phyloP scores from a whole-genome alignment of 345 rosid species.

The Clausena lansium region DNA sequence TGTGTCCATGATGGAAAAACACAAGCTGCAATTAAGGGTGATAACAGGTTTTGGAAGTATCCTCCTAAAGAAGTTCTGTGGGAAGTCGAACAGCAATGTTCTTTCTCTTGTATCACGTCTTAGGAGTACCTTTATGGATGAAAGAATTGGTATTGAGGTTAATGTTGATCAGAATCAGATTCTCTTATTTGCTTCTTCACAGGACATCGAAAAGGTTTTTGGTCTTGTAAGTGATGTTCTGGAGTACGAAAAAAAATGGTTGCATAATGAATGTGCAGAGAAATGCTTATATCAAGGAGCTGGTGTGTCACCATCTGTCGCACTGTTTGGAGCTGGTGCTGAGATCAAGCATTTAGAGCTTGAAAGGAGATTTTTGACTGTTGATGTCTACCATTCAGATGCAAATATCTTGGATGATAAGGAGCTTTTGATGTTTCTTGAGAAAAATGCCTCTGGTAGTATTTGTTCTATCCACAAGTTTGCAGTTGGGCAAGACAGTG shows the following conservation, averaged over 20 bases:
- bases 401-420: slow-evolving; percentile 49
- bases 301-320: slow-evolving; percentile 53
- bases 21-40: slow-evolving; percentile 52
- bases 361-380: slow-evolving; percentile 57
- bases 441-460: slow-evolving; percentile 51
- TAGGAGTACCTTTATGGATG: slow-evolving; percentile 52
- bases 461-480: slow-evolving; percentile 60
- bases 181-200: slow-evolving; percentile 51
- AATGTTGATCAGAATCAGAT: slow-evolving; percentile 63
- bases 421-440: slow-evolving; percentile 65
- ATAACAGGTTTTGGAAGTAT: slow-evolving; percentile 59
- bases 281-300: slow-evolving; percentile 56
- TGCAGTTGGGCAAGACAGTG: slow-evolving; percentile 39
- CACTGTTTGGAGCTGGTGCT: slow-evolving; percentile 87
- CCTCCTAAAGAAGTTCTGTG: slow-evolving; percentile 69
- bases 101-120: slow-evolving; percentile 53
- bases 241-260: slow-evolving; percentile 59
- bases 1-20: slow-evolving; percentile 43
- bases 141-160: slow-evolving; percentile 58
- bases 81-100: slow-evolving; percentile 55
- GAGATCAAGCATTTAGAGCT: slow-evolving; percentile 87
- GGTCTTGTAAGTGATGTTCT: slow-evolving; percentile 48
- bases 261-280: slow-evolving; percentile 74
- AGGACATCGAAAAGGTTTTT: slow-evolving; percentile 51
- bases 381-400: slow-evolving; percentile 56